These are phyloP conservation scores for Arthroderma sp. DNA, from an alignment of 2,329 filamentous ascomycete species.

Conservation along the genomic window DNA sequence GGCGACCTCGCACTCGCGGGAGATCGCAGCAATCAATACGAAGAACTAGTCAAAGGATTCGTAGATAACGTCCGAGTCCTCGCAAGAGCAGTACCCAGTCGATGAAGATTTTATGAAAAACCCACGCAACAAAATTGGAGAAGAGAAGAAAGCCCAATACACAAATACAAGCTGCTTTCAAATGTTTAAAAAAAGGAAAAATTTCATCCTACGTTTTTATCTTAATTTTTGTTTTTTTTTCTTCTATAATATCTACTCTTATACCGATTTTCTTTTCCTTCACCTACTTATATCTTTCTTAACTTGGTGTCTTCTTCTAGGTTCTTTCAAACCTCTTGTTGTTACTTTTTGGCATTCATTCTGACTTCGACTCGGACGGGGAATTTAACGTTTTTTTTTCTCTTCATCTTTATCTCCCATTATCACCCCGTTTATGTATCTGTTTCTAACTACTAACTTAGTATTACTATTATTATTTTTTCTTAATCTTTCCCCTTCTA, in stretches of 20 bases:
- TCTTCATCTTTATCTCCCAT: too few species aligned
- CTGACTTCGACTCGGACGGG: too few species aligned
- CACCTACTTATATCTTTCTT: neutral
- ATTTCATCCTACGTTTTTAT: neutral
- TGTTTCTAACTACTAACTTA: neutral
- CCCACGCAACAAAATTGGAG: too few species aligned
- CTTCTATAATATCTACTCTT: neutral
- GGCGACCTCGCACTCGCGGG: constrained; percentile 28
- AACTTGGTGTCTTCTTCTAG: too few species aligned
- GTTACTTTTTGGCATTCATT: too few species aligned
- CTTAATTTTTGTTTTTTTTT: neutral
- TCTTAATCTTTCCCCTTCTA: neutral
- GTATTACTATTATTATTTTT: neutral
- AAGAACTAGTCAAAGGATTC: constrained; percentile 35
- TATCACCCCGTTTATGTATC: neutral
- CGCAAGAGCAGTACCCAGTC: constrained; percentile 26
- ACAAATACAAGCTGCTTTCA: too few species aligned
- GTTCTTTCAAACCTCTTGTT: too few species aligned
- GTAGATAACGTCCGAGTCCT: constrained; percentile 37
- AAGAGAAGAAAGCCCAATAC: too few species aligned
- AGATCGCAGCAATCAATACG: constrained; percentile 30
- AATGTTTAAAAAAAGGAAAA: neutral
- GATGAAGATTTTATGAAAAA: neutral
- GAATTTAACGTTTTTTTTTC: too few species aligned
- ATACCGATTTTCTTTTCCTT: neutral